Percentiles rank a stretch among this genome's conserved stretches.
phyloP scores from a whole-genome alignment of 2,329 filamentous ascomycete species.

The Sordariomycetes sp. region DNA sequence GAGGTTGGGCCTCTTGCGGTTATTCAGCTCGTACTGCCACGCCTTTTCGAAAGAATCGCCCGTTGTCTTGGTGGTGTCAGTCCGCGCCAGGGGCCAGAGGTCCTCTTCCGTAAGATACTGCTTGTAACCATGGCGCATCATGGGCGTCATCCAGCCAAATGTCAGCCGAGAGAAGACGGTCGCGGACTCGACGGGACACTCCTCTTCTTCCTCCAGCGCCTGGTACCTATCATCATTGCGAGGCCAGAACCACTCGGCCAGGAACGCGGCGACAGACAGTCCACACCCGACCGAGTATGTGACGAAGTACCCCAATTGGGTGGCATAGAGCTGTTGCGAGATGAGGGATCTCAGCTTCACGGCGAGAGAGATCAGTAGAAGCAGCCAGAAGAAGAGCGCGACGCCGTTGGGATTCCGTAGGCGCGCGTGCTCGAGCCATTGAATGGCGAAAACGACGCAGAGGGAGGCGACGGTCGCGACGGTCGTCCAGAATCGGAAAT shows the following conservation, averaged over 20 bases:
- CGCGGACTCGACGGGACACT: slow-evolving; percentile 74
- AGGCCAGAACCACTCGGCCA: slow-evolving; percentile 77
- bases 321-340: slow-evolving; percentile 57
- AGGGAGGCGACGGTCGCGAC: slow-evolving; percentile 59
- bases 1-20: slow-evolving; percentile 50
- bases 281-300: slow-evolving; percentile 61
- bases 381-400: slow-evolving; percentile 83
- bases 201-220: slow-evolving; percentile 43
- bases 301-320: slow-evolving; percentile 61
- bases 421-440: slow-evolving; percentile 77
- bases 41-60: slow-evolving; percentile 55
- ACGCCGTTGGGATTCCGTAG: slow-evolving; percentile 78
- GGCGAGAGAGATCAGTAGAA: slow-evolving; percentile 63
- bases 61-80: slow-evolving; percentile 67
- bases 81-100: slow-evolving; percentile 77
- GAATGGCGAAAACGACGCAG: slow-evolving; percentile 60
- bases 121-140: slow-evolving; percentile 93
- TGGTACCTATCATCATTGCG: slow-evolving; percentile 47
- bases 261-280: slow-evolving; percentile 56
- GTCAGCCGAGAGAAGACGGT: slow-evolving; percentile 88
- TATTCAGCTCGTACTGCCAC: slow-evolving; percentile 66
- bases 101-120: slow-evolving; percentile 89
- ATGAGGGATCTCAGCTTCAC: slow-evolving; percentile 81
- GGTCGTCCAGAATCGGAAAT: slow-evolving; percentile 80
- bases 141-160: slow-evolving; percentile 96